Percentiles rank a stretch among this genome's conserved stretches.
phyloP scores from a whole-genome alignment of 768 basidiomycete genomes.

The Boletus sp. region DNA sequence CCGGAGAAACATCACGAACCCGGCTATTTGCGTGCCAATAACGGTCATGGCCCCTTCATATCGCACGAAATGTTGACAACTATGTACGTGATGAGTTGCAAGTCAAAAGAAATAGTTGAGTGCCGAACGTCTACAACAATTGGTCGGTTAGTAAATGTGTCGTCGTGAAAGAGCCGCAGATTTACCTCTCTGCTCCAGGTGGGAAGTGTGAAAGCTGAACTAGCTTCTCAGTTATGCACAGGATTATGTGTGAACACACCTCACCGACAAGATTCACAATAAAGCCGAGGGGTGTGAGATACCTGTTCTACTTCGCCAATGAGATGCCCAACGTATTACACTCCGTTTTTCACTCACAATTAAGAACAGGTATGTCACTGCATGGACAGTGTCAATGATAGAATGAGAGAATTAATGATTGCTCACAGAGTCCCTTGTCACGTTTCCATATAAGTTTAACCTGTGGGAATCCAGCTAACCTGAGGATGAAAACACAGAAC shows the following conservation, averaged over 20 bases:
- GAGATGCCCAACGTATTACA: neutral
- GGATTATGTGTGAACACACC: neutral
- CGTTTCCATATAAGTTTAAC: constrained; percentile 38
- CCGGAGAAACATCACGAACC: constrained; percentile 45
- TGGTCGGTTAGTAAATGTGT: neutral
- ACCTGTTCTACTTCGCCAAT: constrained; percentile 49
- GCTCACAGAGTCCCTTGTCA: constrained; percentile 34
- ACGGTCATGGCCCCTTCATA: constrained; percentile 49
- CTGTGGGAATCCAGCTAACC: constrained; percentile 12
- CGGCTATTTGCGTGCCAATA: constrained; percentile 38
- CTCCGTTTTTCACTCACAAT: constrained; percentile 26
- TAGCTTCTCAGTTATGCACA: neutral
- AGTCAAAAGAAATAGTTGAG: neutral
- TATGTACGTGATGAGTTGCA: constrained; percentile 12
- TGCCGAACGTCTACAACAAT: constrained; percentile 12
- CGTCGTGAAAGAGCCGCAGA: neutral
- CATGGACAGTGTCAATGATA: neutral
- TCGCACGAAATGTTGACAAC: constrained; percentile 45
- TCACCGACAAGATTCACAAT: constrained; percentile 48
- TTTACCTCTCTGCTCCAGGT: constrained; percentile 14
- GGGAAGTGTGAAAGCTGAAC: constrained; percentile 16
- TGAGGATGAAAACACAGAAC: neutral
- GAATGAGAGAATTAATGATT: neutral
- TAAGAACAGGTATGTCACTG: constrained; percentile 37
- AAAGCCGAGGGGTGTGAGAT: constrained; percentile 61